These are phyloP conservation scores for Paraconiothyrium brasiliense DNA, from an alignment of 2,329 filamentous ascomycete species.

Conservation along the genomic window DNA sequence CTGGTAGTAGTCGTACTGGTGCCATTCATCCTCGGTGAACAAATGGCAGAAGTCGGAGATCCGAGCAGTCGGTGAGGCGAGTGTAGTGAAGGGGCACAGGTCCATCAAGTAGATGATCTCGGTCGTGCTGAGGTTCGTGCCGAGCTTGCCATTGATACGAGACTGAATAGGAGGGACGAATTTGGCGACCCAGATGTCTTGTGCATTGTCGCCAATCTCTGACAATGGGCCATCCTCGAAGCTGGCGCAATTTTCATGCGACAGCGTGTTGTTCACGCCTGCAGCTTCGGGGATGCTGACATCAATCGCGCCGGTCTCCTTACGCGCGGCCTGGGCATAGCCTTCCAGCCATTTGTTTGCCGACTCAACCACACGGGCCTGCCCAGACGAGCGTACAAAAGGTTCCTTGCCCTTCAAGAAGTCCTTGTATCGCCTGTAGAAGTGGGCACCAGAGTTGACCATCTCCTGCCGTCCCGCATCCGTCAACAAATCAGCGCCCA, in stretches of 20 bases:
- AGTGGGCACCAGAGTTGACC: slow-evolving; percentile 77
- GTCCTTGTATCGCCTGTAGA: slow-evolving; percentile 75
- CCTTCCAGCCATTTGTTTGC: slow-evolving; percentile 79
- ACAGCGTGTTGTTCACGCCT: slow-evolving; percentile 81
- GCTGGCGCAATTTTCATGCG: slow-evolving; percentile 73
- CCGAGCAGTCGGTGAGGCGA: slow-evolving; percentile 63
- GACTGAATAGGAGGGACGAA: slow-evolving; percentile 75
- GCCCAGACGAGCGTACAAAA: slow-evolving; percentile 76
- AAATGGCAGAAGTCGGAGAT: slow-evolving; percentile 78
- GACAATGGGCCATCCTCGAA: slow-evolving; percentile 71
- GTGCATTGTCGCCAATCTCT: slow-evolving; percentile 59
- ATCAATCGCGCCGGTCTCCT: slow-evolving; percentile 54
- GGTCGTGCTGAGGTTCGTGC: slow-evolving; percentile 68
- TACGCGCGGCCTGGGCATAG: slow-evolving; percentile 66
- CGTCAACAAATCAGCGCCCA: slow-evolving; percentile 76
- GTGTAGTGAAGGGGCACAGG: slow-evolving; percentile 83
- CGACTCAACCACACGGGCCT: slow-evolving; percentile 76
- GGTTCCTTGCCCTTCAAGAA: slow-evolving; percentile 69
- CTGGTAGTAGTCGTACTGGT: slow-evolving; percentile 81
- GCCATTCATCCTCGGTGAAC: slow-evolving; percentile 79
- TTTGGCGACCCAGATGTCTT: slow-evolving; percentile 66
- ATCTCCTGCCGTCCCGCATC: slow-evolving; percentile 74
- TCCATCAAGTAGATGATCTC: slow-evolving; percentile 84
- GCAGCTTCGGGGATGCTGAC: slow-evolving; percentile 74
- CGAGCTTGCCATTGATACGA: slow-evolving; percentile 75